Evolutionary conservation across 306 rosid genomes (phyloP), one percentile per base, ranked within the genome.

Genomic region (Arachis stenosperma): DNA sequence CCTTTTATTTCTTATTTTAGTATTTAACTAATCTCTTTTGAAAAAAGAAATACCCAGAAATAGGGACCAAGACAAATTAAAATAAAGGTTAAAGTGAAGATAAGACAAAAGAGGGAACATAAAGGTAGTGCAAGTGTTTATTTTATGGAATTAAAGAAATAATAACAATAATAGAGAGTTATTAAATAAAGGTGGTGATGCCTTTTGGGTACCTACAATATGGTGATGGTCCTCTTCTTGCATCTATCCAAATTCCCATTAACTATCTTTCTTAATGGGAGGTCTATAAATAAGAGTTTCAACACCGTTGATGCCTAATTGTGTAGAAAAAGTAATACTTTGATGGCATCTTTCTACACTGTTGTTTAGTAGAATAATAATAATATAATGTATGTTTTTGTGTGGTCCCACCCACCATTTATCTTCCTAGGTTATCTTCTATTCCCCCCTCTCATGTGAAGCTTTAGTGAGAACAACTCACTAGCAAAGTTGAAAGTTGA

Each of bases 181-280:
- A 11, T 61, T 69, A 9, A 50, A 50, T 50, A 30, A 73, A 72
- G 70, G 46, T 11, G 17, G 54, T 65, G 80, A 74, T 84, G 69
- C 81, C 71, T 55, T 47, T 73, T 13, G 47, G 67, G 37, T 33
- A 33, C 37, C 37, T 33, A 33, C 68, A 47, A 40, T 17, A 78
- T 41, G 79, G 79, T 74, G 64, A 59, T 59, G 67, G 73, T 63
- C 79, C 67, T 42, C 71, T 70, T 29, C 5, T 50, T 50, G 81
- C 78, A 83, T 83, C 83, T 67, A 71, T 83, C 84, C 86, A n/a
- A 78, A 74, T 82, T 73, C 82, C 60, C 14, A 51, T 79, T 79
- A 76, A 69, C 62, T 22, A 71, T 76, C 67, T 66, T 70, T 78
- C 10, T 13, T 48, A 59, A 63, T 65, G 81, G 81, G 50, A 70